Conservation (phyloP, 768 basidiomycete species). For the Mycena belliarum region DNA sequence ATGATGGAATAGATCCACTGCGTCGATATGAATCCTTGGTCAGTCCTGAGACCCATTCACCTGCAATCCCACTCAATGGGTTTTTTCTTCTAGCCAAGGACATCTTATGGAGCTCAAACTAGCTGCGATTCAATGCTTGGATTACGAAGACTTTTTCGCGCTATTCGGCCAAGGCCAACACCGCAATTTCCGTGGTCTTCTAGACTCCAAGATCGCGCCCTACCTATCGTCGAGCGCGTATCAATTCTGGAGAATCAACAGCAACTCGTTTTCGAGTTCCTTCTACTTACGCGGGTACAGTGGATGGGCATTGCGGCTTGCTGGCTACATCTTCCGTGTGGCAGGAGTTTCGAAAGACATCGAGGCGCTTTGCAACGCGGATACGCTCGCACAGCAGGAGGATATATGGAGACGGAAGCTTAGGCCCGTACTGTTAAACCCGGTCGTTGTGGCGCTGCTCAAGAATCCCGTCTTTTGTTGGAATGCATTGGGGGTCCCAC, state of each 20-base stretch:
- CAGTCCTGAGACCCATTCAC: no score
- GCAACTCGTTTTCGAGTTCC: conserved; percentile 46
- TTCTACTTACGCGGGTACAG: conserved; percentile 74
- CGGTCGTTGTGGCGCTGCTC: conserved; percentile 56
- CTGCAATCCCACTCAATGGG: no score
- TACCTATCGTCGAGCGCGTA: conserved; percentile 71
- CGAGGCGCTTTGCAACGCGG: conserved; percentile 52
- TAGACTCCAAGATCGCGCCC: conserved; percentile 64
- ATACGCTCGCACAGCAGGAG: conserved; percentile 58
- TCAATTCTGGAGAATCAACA: conserved; percentile 75
- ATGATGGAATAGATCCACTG: conserved; percentile 1
- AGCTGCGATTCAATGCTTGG: conserved; percentile 57
- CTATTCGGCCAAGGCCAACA: conserved; percentile 70
- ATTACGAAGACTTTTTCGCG: conserved; percentile 62
- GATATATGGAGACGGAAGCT: conserved; percentile 62
- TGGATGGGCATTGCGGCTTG: conserved; percentile 66
- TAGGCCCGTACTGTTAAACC: conserved; percentile 61
- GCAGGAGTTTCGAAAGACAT: conserved; percentile 60
- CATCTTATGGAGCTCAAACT: conserved; percentile 81
- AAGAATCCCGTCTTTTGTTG: conserved; percentile 62
- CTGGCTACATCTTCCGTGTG: conserved; percentile 56
- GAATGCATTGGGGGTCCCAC: conserved; percentile 79
- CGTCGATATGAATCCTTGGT: conserved; percentile 50
- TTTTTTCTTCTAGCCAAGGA: conserved; percentile 50
- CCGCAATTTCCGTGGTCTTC: conserved; percentile 55